A percentile compares a stretch with the other conserved stretches of the same genome.
Evolutionary conservation across 371 early-diverging fungal species (phyloP).

Genomic region (Gilbertella persicaria): DNA sequence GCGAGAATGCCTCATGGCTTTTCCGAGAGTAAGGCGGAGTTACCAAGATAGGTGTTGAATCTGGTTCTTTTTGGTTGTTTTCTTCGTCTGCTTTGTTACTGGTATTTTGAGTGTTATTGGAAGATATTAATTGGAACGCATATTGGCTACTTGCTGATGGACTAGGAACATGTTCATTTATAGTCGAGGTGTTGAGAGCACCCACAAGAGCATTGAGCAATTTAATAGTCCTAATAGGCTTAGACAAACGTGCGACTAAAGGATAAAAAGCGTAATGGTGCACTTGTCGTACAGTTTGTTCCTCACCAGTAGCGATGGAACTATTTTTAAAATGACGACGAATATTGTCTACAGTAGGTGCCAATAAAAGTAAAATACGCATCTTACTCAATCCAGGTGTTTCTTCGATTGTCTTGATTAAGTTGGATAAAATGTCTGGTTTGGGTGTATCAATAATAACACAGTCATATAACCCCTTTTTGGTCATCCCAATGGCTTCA

Average conservation of each 20-base stretch:
- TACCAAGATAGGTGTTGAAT: not conserved
- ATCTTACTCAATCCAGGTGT: conserved; percentile 15
- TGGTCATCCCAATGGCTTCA: conserved; percentile 18
- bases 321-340: conserved; percentile 21
- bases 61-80: too few species aligned
- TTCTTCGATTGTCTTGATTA: conserved; percentile 23
- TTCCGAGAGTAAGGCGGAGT: conserved; percentile 16
- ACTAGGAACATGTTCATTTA: not conserved
- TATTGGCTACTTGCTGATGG: not conserved
- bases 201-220: conserved; percentile 35
- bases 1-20: conserved; percentile 31
- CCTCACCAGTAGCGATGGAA: not conserved
- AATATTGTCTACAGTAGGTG: conserved; percentile 38
- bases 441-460: conserved; percentile 38
- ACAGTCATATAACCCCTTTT: conserved; percentile 22
- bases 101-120: too few species aligned
- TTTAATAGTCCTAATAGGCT: conserved; percentile 53
- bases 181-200: not conserved
- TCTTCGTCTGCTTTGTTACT: too few species aligned
- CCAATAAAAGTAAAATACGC: conserved; percentile 32
- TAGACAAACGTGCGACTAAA: conserved; percentile 50
- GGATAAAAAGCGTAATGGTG: conserved; percentile 28
- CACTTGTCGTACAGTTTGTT: not conserved
- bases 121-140: not conserved
- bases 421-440: conserved; percentile 13